A percentile compares a stretch with the other conserved stretches of the same genome.
phyloP scores from a whole-genome alignment of 352 stramenopile genomes.

The Blastocystis sp. region DNA sequence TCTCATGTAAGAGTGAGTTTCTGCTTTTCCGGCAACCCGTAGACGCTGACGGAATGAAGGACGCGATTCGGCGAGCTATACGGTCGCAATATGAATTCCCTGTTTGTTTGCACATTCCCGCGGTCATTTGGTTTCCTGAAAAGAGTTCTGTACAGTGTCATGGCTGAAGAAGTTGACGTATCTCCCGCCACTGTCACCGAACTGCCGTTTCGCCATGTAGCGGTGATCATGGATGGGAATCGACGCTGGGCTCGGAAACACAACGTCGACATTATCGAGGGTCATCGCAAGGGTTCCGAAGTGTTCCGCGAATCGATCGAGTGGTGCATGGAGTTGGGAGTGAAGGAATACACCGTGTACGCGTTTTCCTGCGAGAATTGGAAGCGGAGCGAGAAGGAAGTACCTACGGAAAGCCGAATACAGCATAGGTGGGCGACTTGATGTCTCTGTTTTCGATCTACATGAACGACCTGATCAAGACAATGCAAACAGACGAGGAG shows the following conservation, averaged over 20 bases:
- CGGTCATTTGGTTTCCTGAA: neutral
- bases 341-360: slow-evolving; percentile 82
- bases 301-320: slow-evolving; percentile 77
- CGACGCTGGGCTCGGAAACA: slow-evolving; percentile 73
- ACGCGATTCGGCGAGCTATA: neutral
- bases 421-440: slow-evolving; percentile 25
- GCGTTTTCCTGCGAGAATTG: slow-evolving; percentile 91
- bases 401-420: slow-evolving; percentile 61
- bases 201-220: slow-evolving; percentile 69
- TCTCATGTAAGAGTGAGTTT: neutral
- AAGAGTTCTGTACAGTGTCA: neutral
- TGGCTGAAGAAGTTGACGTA: neutral
- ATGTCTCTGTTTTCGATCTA: slow-evolving; percentile 46
- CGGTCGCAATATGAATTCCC: neutral
- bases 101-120: neutral
- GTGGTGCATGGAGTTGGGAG: slow-evolving; percentile 68
- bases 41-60: neutral
- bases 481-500: slow-evolving; percentile 18
- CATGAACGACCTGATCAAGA: neutral
- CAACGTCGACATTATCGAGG: slow-evolving; percentile 64
- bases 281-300: slow-evolving; percentile 78
- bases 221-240: slow-evolving; percentile 91
- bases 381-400: slow-evolving; percentile 75
- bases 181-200: neutral
- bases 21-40: neutral